These are phyloP conservation scores for Leccinum brunneo-olivaceum DNA, from an alignment of 1,284 basidiomycete species.

Conservation along the genomic window DNA sequence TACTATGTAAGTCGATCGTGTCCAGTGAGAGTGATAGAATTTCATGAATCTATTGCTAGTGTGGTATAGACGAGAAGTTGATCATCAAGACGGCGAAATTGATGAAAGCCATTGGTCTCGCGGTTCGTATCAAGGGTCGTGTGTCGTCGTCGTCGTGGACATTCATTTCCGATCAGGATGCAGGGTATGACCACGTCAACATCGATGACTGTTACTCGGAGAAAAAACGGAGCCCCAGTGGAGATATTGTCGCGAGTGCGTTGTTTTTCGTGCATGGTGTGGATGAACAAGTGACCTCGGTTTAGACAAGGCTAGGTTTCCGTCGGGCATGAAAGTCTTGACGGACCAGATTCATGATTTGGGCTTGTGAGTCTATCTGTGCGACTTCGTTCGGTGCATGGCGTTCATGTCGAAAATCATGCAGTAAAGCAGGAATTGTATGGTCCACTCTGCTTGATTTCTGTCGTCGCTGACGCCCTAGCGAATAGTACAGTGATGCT, in stretches of 20 bases:
- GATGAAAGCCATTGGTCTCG: constrained; percentile 45
- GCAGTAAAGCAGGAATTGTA: constrained; percentile 49
- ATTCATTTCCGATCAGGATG: constrained; percentile 32
- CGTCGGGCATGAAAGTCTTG: constrained; percentile 44
- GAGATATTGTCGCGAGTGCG: constrained; percentile 42
- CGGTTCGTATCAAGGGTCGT: constrained; percentile 27
- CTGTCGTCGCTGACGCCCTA: constrained; percentile 4
- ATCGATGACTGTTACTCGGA: constrained; percentile 57
- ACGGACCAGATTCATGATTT: constrained; percentile 45
- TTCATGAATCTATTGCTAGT: constrained; percentile 30
- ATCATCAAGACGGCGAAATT: constrained; percentile 42
- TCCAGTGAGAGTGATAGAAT: not conserved
- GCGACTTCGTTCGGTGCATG: not conserved
- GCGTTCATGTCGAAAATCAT: constrained; percentile 3
- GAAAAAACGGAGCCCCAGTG: constrained; percentile 39
- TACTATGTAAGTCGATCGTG: constrained; percentile 36
- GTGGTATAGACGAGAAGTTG: constrained; percentile 47
- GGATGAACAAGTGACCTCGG: not conserved
- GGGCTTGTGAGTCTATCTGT: constrained; percentile 39
- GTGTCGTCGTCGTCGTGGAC: not conserved
- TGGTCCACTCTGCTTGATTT: constrained; percentile 7
- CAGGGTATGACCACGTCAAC: constrained; percentile 49
- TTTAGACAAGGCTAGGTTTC: constrained; percentile 40
- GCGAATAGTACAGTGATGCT: constrained; percentile 27
- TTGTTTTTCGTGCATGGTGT: not conserved